A percentile compares a stretch with the other conserved stretches of the same genome.
Conservation (phyloP, 2,329 filamentous ascomycete species). For the Apiospora malaysiana region DNA sequence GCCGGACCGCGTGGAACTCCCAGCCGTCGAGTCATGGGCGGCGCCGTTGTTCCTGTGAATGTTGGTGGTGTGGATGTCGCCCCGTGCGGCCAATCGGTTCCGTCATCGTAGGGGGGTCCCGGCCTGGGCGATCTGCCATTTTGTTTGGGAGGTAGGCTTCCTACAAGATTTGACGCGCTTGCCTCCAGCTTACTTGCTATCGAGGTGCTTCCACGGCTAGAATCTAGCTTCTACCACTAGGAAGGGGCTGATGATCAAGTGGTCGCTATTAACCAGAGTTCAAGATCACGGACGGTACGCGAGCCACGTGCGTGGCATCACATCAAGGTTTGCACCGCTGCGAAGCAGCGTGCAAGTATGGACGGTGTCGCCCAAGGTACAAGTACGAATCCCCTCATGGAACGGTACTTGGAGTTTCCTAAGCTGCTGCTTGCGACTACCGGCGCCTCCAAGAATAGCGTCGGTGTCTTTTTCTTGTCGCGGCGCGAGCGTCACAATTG, state of each 20-base stretch:
- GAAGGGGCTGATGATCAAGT: background rate
- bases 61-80: constrained; percentile 6
- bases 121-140: background rate
- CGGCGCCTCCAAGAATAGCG: background rate
- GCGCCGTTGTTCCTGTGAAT: background rate
- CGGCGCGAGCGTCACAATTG: background rate
- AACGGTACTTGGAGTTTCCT: background rate
- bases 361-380: background rate
- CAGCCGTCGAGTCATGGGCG: constrained; percentile 4
- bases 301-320: constrained; percentile 5
- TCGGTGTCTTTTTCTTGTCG: background rate
- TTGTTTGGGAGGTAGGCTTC: background rate
- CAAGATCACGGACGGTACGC: constrained; percentile 5
- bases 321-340: constrained; percentile 14
- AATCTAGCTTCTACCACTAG: constrained; percentile 11
- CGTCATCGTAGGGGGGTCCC: background rate
- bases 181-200: background rate
- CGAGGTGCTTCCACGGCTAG: background rate
- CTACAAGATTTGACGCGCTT: background rate
- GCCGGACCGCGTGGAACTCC: constrained; percentile 14
- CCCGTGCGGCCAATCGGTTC: constrained; percentile 1
- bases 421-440: background rate
- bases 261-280: background rate
- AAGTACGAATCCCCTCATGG: background rate
- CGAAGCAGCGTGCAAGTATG: background rate